These are phyloP conservation scores for Soucietia sequanensis DNA, from an alignment of 805 yeast genomes.

Conservation along the genomic window DNA sequence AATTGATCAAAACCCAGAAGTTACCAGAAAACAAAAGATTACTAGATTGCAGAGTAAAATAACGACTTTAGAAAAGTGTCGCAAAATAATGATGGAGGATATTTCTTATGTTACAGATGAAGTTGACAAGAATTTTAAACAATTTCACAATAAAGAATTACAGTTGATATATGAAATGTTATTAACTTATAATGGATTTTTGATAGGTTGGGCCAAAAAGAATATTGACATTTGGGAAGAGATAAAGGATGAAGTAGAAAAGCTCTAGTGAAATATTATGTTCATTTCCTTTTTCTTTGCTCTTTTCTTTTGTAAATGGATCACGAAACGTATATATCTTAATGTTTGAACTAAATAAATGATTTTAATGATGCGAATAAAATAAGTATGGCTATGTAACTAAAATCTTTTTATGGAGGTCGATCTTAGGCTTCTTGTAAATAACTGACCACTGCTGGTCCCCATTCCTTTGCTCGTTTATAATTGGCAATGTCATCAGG, in stretches of 20 bases:
- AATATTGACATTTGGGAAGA: constrained; percentile 69
- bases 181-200: constrained; percentile 51
- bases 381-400: too few species aligned
- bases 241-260: constrained; percentile 42
- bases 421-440: too few species aligned
- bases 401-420: too few species aligned
- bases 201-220: constrained; percentile 65
- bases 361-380: too few species aligned
- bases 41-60: constrained; percentile 49
- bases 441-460: constrained; percentile 53
- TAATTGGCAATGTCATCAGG: constrained; percentile 59
- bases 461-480: constrained; percentile 68
- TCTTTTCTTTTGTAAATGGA: too few species aligned
- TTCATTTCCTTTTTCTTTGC: too few species aligned
- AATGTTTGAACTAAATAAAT: too few species aligned
- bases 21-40: constrained; percentile 56
- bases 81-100: constrained; percentile 39
- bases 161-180: constrained; percentile 53
- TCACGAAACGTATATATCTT: too few species aligned
- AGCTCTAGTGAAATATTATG: too few species aligned
- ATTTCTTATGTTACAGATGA: constrained; percentile 42
- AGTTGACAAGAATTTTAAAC: constrained; percentile 45
- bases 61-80: constrained; percentile 52
- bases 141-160: constrained; percentile 50
- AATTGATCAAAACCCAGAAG: constrained; percentile 65